Conservation (phyloP, 2,329 filamentous ascomycete genomes). For the Polytolypa hystricis region DNA sequence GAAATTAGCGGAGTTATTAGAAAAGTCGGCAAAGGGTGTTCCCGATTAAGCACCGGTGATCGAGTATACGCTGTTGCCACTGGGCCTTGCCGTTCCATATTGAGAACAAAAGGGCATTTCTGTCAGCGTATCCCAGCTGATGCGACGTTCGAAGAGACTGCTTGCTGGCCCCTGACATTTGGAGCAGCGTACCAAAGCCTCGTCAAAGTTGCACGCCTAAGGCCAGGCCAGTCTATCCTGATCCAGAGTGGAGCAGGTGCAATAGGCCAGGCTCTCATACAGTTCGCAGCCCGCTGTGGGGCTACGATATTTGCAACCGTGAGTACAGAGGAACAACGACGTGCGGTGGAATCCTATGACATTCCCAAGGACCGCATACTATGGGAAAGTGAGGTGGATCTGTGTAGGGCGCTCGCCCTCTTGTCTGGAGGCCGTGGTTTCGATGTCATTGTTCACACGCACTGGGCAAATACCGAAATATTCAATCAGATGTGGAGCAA, state of each 20-base stretch:
- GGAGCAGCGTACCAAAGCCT: conserved; percentile 14
- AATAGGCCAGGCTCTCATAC: conserved; percentile 17
- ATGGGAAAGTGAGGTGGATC: conserved; percentile 13
- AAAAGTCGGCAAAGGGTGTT: conserved; percentile 11
- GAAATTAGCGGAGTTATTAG: conserved; percentile 26
- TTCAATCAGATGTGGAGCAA: conserved; percentile 12
- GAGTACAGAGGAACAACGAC: conserved; percentile 13
- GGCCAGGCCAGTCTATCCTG: conserved; percentile 13
- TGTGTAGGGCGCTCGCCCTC: conserved; percentile 13
- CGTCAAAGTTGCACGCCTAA: conserved; percentile 12
- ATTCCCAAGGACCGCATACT: conserved; percentile 17
- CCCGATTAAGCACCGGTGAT: conserved; percentile 22
- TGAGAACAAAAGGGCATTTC: conserved; percentile 15
- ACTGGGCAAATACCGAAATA: conserved; percentile 9
- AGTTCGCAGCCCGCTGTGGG: conserved; percentile 13
- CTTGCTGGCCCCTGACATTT: conserved; percentile 13
- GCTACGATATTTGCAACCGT: conserved; percentile 18
- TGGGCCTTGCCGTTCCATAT: conserved; percentile 14
- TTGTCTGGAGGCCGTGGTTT: conserved; percentile 14
- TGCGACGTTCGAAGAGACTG: conserved; percentile 14
- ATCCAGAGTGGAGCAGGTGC: conserved; percentile 18
- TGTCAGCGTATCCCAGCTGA: conserved; percentile 19
- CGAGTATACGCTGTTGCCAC: conserved; percentile 24
- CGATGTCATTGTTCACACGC: conserved; percentile 13
- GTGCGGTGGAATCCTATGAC: conserved; percentile 14